Conservation (phyloP, 805 yeast genomes). For the Alloascoidea africana region DNA sequence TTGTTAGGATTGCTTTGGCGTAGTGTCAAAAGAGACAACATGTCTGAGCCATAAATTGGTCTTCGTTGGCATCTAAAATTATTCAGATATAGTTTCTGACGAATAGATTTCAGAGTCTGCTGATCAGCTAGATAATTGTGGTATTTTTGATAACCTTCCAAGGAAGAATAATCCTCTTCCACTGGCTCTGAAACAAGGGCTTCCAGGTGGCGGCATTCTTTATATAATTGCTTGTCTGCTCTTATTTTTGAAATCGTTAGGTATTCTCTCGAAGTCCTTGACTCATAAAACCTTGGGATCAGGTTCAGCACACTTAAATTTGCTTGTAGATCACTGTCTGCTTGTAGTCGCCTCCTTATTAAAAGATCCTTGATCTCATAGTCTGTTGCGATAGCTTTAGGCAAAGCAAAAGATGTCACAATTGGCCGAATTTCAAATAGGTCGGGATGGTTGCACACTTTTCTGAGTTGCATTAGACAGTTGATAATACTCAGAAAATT, state of each 20-base stretch:
- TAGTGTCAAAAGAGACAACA: constrained; percentile 26
- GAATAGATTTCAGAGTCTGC: not conserved
- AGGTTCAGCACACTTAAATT: constrained; percentile 49
- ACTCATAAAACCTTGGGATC: constrained; percentile 33
- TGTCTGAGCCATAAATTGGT: constrained; percentile 57
- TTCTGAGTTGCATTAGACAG: constrained; percentile 93
- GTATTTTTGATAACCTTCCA: constrained; percentile 42
- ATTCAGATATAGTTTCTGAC: constrained; percentile 50
- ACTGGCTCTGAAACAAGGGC: not conserved
- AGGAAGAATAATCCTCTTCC: constrained; percentile 6
- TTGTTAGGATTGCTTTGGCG: constrained; percentile 2
- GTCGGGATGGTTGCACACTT: constrained; percentile 94
- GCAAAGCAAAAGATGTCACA: constrained; percentile 74
- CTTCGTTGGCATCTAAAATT: constrained; percentile 41
- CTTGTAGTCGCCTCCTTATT: constrained; percentile 19
- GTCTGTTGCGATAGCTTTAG: constrained; percentile 39
- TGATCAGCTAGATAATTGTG: constrained; percentile 21
- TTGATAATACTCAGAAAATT: constrained; percentile 90
- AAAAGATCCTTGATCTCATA: constrained; percentile 27
- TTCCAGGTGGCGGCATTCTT: not conserved
- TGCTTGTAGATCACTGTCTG: constrained; percentile 17
- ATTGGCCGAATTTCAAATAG: constrained; percentile 92
- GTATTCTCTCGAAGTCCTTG: constrained; percentile 7
- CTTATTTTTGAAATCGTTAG: constrained; percentile 7
- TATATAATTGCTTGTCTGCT: constrained; percentile 23